Base-by-base conservation (phyloP, 2,329 filamentous ascomycete species). In the Xylaria sp. region DNA sequence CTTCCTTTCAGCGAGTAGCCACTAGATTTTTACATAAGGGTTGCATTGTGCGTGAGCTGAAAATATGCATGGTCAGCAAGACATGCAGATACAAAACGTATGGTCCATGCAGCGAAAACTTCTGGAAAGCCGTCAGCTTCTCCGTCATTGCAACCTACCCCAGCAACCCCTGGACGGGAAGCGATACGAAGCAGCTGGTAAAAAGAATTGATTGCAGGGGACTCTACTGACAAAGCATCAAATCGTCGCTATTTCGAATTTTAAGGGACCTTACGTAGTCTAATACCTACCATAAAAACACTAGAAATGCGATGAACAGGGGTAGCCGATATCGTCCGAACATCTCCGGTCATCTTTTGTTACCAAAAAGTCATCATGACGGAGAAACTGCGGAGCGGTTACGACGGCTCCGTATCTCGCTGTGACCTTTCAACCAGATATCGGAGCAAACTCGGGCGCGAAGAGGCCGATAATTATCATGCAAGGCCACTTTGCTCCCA, bases 111-210 rank as follows among this genome's bases (percentile, higher is more conserved):
- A 71, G 65, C 70, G 74, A 77, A 76, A 54, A 48, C 68, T 76
- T 77, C 75, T 74, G 20, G 75, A 77, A 76, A 72, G 68, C 33
- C 59, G 67, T 69, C 69, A 69, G 67, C 64, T 36, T 63, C 67
- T 33, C 61, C 17, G 40, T 54, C 59, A 57, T 49, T 75, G 73
- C 48, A 75, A 75, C 74, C 70, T 75, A 72, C 73, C 63, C 63
- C 65, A 58, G 59, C 66, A 58, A 46, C 54, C 58, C 62, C 49
- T 26, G 42, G 49, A 56, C 67, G 59, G 66, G 63, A 63, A 60
- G 67, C 42, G 59, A 62, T 48, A 42, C 42, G 26, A 49, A 48
- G 26, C 54, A 49, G 42, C 44, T 59, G 46, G 59, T 23, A 20
- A 44, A 58, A 57, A 26, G 17, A 23, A 40, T 17, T 48, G n/a